Base-by-base conservation (phyloP, 2,329 filamentous ascomycete genomes). In the Sporothrix brunneoviolacea region DNA sequence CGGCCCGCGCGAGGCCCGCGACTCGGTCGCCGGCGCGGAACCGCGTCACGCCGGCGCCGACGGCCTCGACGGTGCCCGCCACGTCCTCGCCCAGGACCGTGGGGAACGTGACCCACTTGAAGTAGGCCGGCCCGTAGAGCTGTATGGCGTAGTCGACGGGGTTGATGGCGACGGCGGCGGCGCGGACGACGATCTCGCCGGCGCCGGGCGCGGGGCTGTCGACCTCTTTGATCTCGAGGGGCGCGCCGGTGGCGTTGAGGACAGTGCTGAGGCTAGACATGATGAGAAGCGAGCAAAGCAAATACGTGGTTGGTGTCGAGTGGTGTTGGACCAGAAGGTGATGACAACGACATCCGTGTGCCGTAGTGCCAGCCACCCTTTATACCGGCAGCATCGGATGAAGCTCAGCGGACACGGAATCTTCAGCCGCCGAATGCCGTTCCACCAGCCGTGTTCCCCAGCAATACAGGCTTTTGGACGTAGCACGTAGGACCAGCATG, bases 121-220 rank as follows among this genome's bases (percentile, higher is more conserved):
- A 42, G 8, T 22, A n/a, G 21, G 32, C 7, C 24, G 65, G 53
- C 13, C 61, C 65, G 4, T 21, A 42, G 15, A 62, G 60, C 35
- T 61, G 61, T 43, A 54, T 54, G 33, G 57, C 55, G 43, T 52
- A 58, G 36, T 64, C 60, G 22, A 62, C 10, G 59, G 56, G 36
- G 62, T 62, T 62, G 30, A 62, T 52, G 7, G 60, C 60, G 18
- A 62, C 40, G 15, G 56, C 54, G n/a, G 41, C 46, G 48, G 57
- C 58, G 19, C 48, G 53, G 10, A 62, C 45, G 5, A 58, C 12
- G 24, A 61, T 38, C 24, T 57, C 28, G 38, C 32, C n/a, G 21
- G n/a, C n/a, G 30, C 38, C 10, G 1, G 47, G 47, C 15, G 32
- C 18, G 5, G 18, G 41, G 18, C 18, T 30, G 9, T 22, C 41